Base-by-base conservation (phyloP, 2,329 filamentous ascomycete genomes). In the Calonectria crousiana region DNA sequence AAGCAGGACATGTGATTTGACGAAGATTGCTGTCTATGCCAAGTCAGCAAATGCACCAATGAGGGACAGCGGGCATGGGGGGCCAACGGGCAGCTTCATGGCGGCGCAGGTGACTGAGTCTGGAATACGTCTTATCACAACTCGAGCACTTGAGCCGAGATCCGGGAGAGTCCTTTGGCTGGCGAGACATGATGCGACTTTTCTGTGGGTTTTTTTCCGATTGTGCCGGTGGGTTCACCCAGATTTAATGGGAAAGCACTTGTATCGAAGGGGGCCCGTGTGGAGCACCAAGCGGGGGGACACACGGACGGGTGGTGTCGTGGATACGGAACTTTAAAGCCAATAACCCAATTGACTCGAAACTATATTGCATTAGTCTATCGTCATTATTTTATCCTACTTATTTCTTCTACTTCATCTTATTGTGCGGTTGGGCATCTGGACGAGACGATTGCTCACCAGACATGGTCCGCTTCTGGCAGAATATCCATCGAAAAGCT, bases 81-180 rank as follows among this genome's bases (percentile, higher is more conserved):
- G 13, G 38, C 65, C n/a, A 38, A 75, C 73, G 73, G n/a, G 70
- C 62, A 14, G 69, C 62, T 62, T 72, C 73, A 56, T 75, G 73
- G 34, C 73, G 73, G 1, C 73, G 64, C 13, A 75, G n/a, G 32
- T 75, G 73, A 32, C 69, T 72, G 13, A 41, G n/a, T 20, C 73
- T 72, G 10, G 69, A 69, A 34, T 75, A 75, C 20, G 47, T 75
- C 66, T 75, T 75, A 2, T 62, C 69, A 20, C 73, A 75, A 11
- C 13, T 26, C 1, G 67, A 62, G 16, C 67, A 69, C 28, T 51
- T 28, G 20, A 69, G n/a, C 53, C 67, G 67, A 47, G 51, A 36
- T 16, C n/a, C 36, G 16, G 69, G 69, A 14, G 69, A 49, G n/a
- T 53, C 6, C 1, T 30, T 47, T 5, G 49, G 51, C 36, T 26